phyloP scores from a whole-genome alignment of 257 asterid species.

The Leonotis leonurus region DNA sequence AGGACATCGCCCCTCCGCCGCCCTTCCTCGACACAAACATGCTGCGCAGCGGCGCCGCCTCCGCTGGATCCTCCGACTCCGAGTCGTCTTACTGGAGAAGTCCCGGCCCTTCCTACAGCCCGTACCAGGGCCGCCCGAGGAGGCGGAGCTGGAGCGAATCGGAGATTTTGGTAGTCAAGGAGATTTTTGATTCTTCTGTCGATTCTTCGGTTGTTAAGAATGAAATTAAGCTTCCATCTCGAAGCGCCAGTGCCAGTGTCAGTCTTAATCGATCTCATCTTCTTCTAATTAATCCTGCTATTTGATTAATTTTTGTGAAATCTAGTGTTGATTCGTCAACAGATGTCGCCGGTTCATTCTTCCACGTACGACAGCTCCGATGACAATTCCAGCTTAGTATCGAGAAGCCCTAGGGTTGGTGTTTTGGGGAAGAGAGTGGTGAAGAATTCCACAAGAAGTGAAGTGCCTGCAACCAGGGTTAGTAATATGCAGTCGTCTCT shows the following conservation, averaged over 20 bases:
- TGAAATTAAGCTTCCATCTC: slow-evolving; percentile 29
- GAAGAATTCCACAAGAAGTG: slow-evolving; percentile 15
- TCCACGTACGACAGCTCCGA: slow-evolving; percentile 54
- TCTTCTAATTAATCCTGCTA: neutral
- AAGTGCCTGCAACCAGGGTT: slow-evolving; percentile 18
- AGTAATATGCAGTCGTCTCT: slow-evolving; percentile 15
- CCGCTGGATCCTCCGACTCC: slow-evolving; percentile 16
- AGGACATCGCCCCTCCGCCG: slow-evolving; percentile 28
- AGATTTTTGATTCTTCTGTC: slow-evolving; percentile 47
- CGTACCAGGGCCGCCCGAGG: slow-evolving; percentile 33
- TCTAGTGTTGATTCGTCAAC: neutral
- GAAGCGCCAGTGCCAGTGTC: slow-evolving; percentile 51
- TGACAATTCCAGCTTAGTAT: slow-evolving; percentile 32
- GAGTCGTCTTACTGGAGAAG: slow-evolving; percentile 15
- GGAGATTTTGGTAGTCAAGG: slow-evolving; percentile 41
- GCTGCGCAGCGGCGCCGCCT: slow-evolving; percentile 1
- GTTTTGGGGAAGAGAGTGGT: slow-evolving; percentile 22
- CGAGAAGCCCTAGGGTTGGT: slow-evolving; percentile 24
- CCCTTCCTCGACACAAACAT: neutral
- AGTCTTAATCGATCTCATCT: neutral
- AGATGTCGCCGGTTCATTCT: slow-evolving; percentile 70
- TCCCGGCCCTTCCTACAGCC: slow-evolving; percentile 32
- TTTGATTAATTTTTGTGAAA: neutral
- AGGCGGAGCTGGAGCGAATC: slow-evolving; percentile 73
- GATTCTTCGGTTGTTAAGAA: slow-evolving; percentile 45